Evolutionary conservation across 225 moss, liverwort and hornwort species (phyloP).

Genomic region (Sphagnum contortum): DNA sequence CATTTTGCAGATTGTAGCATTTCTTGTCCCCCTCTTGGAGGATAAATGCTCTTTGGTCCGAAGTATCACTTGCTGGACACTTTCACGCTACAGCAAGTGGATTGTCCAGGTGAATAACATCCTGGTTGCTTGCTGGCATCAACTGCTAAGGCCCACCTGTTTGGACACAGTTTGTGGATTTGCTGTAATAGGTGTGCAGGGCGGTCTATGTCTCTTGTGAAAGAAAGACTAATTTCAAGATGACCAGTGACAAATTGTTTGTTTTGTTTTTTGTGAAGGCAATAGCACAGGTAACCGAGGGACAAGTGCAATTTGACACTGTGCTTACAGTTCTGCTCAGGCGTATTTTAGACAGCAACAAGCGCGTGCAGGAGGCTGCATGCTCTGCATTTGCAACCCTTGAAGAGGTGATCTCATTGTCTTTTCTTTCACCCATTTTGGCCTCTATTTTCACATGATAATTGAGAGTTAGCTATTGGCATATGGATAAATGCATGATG

Average conservation of each 20-base stretch:
- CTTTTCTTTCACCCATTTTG: no score
- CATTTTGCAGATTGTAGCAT: constrained; percentile 72
- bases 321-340: constrained; percentile 80
- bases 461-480: no score
- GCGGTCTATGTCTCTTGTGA: no score
- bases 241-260: no score
- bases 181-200: no score
- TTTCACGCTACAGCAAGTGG: constrained; percentile 98
- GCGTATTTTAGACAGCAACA: constrained; percentile 83
- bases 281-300: constrained; percentile 70
- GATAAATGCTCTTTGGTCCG: constrained; percentile 85
- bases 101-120: constrained; percentile 63
- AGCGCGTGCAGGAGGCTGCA: constrained; percentile 96
- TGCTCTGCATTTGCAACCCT: constrained; percentile 98
- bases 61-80: constrained; percentile 96
- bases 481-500: no score
- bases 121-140: no score
- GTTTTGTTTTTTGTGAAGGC: no score
- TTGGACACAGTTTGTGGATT: no score
- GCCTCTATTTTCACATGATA: no score
- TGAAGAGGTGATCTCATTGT: constrained; percentile 53
- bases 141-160: no score
- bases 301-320: constrained; percentile 85
- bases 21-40: constrained; percentile 87
- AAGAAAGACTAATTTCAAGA: no score